Evolutionary conservation across 371 early-diverging fungal species (phyloP), one percentile per base, ranked within the genome.

Genomic region (Choanephora cucurbitarum): DNA sequence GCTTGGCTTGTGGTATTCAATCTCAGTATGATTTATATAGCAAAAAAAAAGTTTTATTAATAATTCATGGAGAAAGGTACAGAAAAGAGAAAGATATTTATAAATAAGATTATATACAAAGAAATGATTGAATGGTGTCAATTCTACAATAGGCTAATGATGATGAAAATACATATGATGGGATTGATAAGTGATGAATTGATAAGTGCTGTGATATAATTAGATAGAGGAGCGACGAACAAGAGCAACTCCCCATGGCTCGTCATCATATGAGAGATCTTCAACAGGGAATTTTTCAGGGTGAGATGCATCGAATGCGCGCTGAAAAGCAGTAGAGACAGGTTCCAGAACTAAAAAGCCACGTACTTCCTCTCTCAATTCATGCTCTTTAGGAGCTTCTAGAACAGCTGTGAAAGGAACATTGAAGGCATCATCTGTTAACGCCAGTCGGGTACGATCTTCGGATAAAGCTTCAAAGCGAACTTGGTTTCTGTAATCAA

Each of bases 391-490:
- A 22, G 52, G 58, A 21, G 50, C 49, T 31, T 72, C 76, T 28
- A 76, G 49, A 8, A 59, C 60, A 32, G 64, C 69, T 9, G 64
- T 66, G 47, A 72, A 72, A 14, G 76, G 69, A 2, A 56, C 55
- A 51, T 58, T 60, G 57, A 76, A 70, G 1, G 68, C 63, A 19
- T 56, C 60, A 53, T 76, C 76, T 0, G 61, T 63, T 33, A 76
- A 37, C 1, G 64, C 61, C 17, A 76, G 47, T 15, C 60, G 57
- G 7, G 68, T 60, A 5, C 76, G 70, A 23, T 64, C 76, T n/a
- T 76, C 76, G 8, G 70, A 72, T 34, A 76, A 57, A 5, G 76
- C 76, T 51, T 76, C 76, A 1, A 76, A 42, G n/a, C 76, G 55
- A 0, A 67, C 70, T 53, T 76, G 76, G 31, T 76, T 76, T 57